Percentiles rank a stretch among this genome's conserved stretches.
phyloP scores from a whole-genome alignment of 2,329 filamentous ascomycete genomes.

The Colletotrichum eleusines region DNA sequence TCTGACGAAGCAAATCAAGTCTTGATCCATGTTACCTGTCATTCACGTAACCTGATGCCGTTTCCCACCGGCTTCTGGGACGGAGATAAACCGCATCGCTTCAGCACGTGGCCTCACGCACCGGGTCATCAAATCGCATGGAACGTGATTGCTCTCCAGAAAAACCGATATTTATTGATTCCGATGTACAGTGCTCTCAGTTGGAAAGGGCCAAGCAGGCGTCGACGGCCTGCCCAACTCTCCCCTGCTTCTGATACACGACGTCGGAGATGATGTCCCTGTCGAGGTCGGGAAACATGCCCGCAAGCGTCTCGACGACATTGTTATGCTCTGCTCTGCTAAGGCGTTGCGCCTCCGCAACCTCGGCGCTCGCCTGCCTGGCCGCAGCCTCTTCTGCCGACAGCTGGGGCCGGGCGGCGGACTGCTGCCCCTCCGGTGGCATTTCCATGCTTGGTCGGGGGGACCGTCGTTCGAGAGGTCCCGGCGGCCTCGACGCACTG shows the following conservation, averaged over 20 bases:
- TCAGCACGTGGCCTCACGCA: too few relatives aligned
- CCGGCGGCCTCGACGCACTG: slow-evolving; percentile 54
- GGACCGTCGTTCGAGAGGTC: slow-evolving; percentile 50
- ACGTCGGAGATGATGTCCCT: slow-evolving; percentile 96
- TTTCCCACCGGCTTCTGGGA: too few relatives aligned
- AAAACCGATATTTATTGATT: slow-evolving; percentile 2
- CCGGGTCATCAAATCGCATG: background rate
- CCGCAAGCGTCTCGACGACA: slow-evolving; percentile 91
- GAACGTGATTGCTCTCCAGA: background rate
- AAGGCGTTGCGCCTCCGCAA: slow-evolving; percentile 86
- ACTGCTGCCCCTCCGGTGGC: slow-evolving; percentile 40
- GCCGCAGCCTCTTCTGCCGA: slow-evolving; percentile 90
- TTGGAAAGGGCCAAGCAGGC: slow-evolving; percentile 80
- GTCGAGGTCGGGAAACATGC: slow-evolving; percentile 98
- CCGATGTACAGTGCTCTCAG: slow-evolving; percentile 43
- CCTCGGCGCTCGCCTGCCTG: slow-evolving; percentile 89
- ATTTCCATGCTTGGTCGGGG: slow-evolving; percentile 49
- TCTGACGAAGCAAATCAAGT: too few relatives aligned
- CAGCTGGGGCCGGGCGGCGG: slow-evolving; percentile 54
- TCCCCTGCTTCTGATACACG: slow-evolving; percentile 94
- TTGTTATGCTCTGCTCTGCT: slow-evolving; percentile 88
- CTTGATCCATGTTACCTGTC: too few relatives aligned
- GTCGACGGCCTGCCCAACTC: slow-evolving; percentile 87
- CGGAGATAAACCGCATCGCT: too few relatives aligned
- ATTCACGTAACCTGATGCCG: too few relatives aligned